These are phyloP conservation scores for Dicorynia guianensis DNA, from an alignment of 306 rosid genomes.

Conservation along the genomic window DNA sequence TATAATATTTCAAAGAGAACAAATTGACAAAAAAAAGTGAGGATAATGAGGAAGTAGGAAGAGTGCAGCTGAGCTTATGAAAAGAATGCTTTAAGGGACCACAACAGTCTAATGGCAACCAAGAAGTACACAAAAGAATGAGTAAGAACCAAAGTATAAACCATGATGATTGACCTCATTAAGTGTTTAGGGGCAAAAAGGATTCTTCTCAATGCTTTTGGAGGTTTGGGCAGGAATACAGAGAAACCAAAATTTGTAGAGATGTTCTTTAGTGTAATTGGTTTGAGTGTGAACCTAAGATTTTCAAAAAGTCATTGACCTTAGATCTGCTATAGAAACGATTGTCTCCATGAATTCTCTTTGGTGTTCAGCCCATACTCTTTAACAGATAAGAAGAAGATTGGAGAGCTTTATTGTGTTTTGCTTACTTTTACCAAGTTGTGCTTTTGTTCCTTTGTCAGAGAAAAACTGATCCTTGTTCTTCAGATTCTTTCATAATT, in stretches of 20 bases:
- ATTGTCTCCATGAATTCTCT: constrained; percentile 20
- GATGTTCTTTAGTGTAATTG: too few species aligned
- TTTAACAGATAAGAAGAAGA: constrained; percentile 23
- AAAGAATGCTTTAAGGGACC: constrained; percentile 19
- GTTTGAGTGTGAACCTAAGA: not conserved
- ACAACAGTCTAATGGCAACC: constrained; percentile 7
- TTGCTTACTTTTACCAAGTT: constrained; percentile 9
- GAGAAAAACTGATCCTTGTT: not conserved
- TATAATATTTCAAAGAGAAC: constrained; percentile 8
- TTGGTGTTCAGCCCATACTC: constrained; percentile 27
- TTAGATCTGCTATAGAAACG: constrained; percentile 7
- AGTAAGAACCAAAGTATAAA: constrained; percentile 24
- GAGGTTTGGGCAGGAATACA: constrained; percentile 2
- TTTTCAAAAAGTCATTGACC: not conserved
- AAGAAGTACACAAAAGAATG: constrained; percentile 1
- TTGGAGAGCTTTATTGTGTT: constrained; percentile 3
- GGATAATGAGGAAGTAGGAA: constrained; percentile 16
- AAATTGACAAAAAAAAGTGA: constrained; percentile 9
- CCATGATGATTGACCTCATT: not conserved
- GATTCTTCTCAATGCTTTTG: constrained; percentile 5
- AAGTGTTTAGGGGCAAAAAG: not conserved
- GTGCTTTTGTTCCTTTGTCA: constrained; percentile 1
- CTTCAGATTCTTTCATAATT: not conserved
- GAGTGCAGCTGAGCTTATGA: constrained; percentile 19
- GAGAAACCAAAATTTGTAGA: not conserved